A percentile compares a stretch with the other conserved stretches of the same genome.
Conservation (phyloP, 75 land plant genomes). For the Cunninghamia lanceolata region DNA sequence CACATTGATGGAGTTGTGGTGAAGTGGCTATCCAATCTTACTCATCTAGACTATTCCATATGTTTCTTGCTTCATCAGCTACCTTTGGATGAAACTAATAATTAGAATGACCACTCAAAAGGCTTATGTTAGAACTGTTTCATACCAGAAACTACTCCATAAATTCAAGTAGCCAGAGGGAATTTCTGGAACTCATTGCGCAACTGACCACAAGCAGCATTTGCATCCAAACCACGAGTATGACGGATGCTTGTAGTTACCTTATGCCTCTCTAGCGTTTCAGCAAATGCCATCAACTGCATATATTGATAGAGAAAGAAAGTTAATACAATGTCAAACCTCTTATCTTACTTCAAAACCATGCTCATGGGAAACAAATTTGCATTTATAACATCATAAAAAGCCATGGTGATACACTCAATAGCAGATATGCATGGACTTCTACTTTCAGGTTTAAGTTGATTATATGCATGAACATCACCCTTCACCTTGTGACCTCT, state of each 20-base stretch:
- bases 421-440: background rate
- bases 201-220: slow-evolving; percentile 96
- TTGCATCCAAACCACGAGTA: slow-evolving; percentile 93
- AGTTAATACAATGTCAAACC: background rate
- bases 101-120: background rate
- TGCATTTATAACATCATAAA: background rate
- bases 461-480: background rate
- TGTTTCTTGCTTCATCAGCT: slow-evolving; percentile 2
- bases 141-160: background rate
- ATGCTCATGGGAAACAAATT: background rate
- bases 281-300: slow-evolving; percentile 73
- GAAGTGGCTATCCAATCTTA: background rate
- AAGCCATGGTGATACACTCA: background rate
- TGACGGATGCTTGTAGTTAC: slow-evolving; percentile 75
- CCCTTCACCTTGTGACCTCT: background rate
- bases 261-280: slow-evolving; percentile 57
- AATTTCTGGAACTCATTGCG: slow-evolving; percentile 83
- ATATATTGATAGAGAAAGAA: slow-evolving; percentile 1
- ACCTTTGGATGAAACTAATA: background rate
- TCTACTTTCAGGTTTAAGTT: background rate
- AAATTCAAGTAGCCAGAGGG: slow-evolving; percentile 29
- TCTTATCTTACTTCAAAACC: background rate
- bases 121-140: background rate
- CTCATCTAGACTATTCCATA: background rate
- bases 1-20: background rate